A percentile compares a stretch with the other conserved stretches of the same genome.
phyloP scores from a whole-genome alignment of 208 protist species.

The Wallacemonas sp. region DNA sequence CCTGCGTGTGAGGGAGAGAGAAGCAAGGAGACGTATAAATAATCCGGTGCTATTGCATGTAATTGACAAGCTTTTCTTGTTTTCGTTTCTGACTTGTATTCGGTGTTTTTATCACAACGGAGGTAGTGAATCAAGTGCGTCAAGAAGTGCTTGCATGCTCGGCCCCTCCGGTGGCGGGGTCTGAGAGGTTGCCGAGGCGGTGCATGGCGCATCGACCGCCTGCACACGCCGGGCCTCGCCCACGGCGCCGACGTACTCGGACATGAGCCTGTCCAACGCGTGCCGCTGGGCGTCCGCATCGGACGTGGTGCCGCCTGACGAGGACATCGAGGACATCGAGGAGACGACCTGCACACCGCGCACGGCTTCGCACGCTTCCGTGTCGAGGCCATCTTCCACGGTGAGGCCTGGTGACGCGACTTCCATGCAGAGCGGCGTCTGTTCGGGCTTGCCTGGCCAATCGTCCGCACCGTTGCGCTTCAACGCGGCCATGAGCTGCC shows the following conservation, averaged over 20 bases:
- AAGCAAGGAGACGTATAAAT: too few species aligned
- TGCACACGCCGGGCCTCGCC: conserved; percentile 20
- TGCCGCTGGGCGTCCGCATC: background rate
- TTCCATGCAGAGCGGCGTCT: conserved; percentile 12
- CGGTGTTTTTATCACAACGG: conserved; percentile 7
- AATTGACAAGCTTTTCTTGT: too few species aligned
- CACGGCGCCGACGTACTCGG: conserved; percentile 36
- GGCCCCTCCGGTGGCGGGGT: background rate
- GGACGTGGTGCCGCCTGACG: background rate
- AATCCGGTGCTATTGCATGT: too few species aligned
- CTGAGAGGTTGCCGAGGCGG: background rate
- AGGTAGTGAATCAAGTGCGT: conserved; percentile 24
- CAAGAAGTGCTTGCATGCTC: conserved; percentile 24
- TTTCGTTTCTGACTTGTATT: background rate
- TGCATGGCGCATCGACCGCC: background rate
- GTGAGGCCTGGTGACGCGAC: too few species aligned
- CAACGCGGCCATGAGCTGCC: conserved; percentile 30
- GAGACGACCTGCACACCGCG: background rate
- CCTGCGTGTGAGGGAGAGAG: too few species aligned
- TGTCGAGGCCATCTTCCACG: background rate
- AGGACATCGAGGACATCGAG: background rate
- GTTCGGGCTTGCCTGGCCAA: conserved; percentile 44
- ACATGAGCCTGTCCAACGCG: conserved; percentile 43
- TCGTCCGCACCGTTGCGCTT: conserved; percentile 34
- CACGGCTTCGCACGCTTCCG: background rate